Evolutionary conservation across 228 moss, liverwort and hornwort genomes (phyloP), one percentile per base, ranked within the genome.

Genomic region (Sphagnum fallax): DNA sequence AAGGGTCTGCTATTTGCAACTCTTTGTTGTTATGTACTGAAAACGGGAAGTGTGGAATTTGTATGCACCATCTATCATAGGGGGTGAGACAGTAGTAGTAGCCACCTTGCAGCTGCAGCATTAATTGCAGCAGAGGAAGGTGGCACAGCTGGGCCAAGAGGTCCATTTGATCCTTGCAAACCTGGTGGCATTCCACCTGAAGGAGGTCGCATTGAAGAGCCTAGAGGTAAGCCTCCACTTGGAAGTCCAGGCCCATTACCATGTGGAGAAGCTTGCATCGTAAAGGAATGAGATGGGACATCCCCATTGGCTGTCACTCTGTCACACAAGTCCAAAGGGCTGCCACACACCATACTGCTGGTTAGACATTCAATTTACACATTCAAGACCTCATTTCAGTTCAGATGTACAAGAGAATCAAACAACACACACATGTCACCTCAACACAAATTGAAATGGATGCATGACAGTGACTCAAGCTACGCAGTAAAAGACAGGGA

Each of bases 291-390:
- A 4, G 71, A 53, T 63, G 61, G 60, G 10, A 71, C 75, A 61
- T 84, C 80, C 48, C 71, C 78, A 14, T 78, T 81, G 66, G 18
- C 77, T 32, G 78, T 8, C n/a, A 75, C 74, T 69, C 64, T 75
- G 51, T 84, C 80, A 52, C 80, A 80, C 32, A 80, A 75, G 50
- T 84, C 75, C 76, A 84, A 73, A 75, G 78, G 84, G 66, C 78
- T 84, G 84, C 12, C 12, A 8, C 3, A 55, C 55, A 8, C 8
- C 8, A 55, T 8, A 12, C 8, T 8, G 55, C 12, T 55, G 12
- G 55, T 55, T 55, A 55, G 55, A 4, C 55, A 8, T 8, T 12
- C 55, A 32, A 32, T 32, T 32, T 3, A 55, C 55, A 55, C 12
- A 55, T 55, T 8, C 55, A 8, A 55, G 55, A 8, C 55, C 12